Evolutionary conservation across 768 basidiomycete species (phyloP), one percentile per base, ranked within the genome.

Genomic region (Tricholoma sp.): DNA sequence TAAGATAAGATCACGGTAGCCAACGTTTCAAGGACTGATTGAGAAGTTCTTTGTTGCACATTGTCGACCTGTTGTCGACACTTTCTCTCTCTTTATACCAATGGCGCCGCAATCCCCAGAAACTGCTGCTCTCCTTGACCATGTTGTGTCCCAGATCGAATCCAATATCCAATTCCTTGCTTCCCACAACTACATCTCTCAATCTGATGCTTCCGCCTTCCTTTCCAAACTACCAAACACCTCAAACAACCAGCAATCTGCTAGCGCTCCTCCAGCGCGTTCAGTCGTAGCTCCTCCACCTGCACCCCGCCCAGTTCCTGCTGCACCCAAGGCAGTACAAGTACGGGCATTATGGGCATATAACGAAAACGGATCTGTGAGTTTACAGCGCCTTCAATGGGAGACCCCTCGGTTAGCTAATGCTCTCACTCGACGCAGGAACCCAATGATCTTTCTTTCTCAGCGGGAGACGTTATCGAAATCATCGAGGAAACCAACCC

Each of bases 381-480:
- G 74, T 10, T 45, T 24, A 15, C 17, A 41, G 45, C 49, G 32
- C 52, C 31, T 31, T 20, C 17, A 45, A 45, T 13, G 28, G 20
- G 20, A 13, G 20, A 42, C 6, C 1, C 53, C 52, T 51, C 42
- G 15, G 39, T n/a, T 28, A 4, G 24, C 24, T 24, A 24, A 24
- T 9, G 12, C 39, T 51, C 48, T 12, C 41, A 52, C 42, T 31
- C 20, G 48, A 17, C 29, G 10, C 66, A 93, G 88, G 85, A 88
- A 61, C 74, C 79, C 8, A 80, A 84, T 24, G 92, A 94, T 66
- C 77, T 94, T 17, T 79, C 82, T 0, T 94, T 95, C 76, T 70
- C 70, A 18, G 70, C 78, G 2, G 92, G 89, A 2, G 90, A 94
- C 65, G 75, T 81, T 29, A 81, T 95, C 62, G 86, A 91, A 55